These are phyloP conservation scores for Ceratorhiza oryzae-sativae DNA, from an alignment of 1,284 basidiomycete genomes.

Conservation along the genomic window DNA sequence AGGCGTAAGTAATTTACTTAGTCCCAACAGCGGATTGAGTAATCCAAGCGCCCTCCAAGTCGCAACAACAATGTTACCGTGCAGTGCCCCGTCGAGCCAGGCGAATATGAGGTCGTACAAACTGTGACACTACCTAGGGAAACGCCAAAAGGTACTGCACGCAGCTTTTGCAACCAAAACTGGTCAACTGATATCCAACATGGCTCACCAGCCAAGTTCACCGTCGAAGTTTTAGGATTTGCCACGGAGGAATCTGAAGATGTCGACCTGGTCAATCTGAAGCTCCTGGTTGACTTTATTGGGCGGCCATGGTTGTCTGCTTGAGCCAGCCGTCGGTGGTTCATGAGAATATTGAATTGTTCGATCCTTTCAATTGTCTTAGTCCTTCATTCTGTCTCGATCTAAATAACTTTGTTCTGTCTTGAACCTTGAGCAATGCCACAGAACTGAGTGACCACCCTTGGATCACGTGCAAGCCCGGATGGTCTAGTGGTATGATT, in stretches of 20 bases:
- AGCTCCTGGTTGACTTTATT: constrained; percentile 77
- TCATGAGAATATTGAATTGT: no score
- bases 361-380: no score
- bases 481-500: no score
- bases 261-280: constrained; percentile 79
- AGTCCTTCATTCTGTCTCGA: no score
- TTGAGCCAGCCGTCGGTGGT: no score
- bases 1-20: constrained; percentile 53
- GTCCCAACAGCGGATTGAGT: no score
- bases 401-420: no score
- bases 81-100: constrained; percentile 54
- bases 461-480: no score
- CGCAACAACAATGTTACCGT: constrained; percentile 51
- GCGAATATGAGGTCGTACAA: constrained; percentile 55
- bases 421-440: no score
- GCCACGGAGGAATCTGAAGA: constrained; percentile 66
- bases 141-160: constrained; percentile 55
- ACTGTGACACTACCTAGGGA: constrained; percentile 59
- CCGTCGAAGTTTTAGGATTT: constrained; percentile 73
- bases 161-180: neutral
- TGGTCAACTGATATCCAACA: neutral
- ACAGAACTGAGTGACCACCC: no score
- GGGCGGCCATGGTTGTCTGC: constrained; percentile 14
- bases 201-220: constrained; percentile 77
- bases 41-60: constrained; percentile 14